Evolutionary conservation across 2,329 filamentous ascomycete genomes (phyloP), one percentile per base, ranked within the genome.

Genomic region (Cercospora zeina): DNA sequence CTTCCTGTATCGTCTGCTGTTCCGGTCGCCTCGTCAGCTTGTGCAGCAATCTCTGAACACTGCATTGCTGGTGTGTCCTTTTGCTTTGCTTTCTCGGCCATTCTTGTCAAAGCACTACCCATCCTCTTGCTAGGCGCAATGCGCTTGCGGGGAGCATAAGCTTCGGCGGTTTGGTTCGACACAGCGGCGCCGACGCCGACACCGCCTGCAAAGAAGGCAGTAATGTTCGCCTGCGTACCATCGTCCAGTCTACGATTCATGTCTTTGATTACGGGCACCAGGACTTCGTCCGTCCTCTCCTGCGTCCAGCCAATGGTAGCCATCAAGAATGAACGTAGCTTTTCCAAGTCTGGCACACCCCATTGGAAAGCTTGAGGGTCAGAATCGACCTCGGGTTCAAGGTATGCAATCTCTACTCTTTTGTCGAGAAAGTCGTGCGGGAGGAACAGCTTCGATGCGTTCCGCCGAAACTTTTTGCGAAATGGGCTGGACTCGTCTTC

Each of bases 191-290:
- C 89, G 0, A 82, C 83, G 0, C 90, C 90, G 0, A 91, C 87
- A 4, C 80, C 77, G 0, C 93, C 93, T 11, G 86, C 85, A 74
- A 97, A 97, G 75, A 88, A 99, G 24, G 87, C 83, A n/a, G 95
- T 99, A 67, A 99, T 96, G 69, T 99, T 99, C 62, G 87, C 88
- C 80, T 99, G 95, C 16, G 93, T 97, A 6, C 95, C 95, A 77
- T 97, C 95, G 30, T 86, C 82, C 67, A 91, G 89, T 39, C 95
- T 83, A 3, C 86, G 85, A 74, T 97, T 97, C 90, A 99, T 96
- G 72, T 99, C 95, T 61, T 88, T 84, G 66, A 99, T 95, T 1
- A 99, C 96, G 0, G 95, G 95, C 1, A 99, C 91, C 1, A 99
- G 84, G 1, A 99, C 90, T 76, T 99, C 95, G 71, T 99, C 95